Base-by-base conservation (phyloP, 2,329 filamentous ascomycete species). In the Xylaria sp. region DNA sequence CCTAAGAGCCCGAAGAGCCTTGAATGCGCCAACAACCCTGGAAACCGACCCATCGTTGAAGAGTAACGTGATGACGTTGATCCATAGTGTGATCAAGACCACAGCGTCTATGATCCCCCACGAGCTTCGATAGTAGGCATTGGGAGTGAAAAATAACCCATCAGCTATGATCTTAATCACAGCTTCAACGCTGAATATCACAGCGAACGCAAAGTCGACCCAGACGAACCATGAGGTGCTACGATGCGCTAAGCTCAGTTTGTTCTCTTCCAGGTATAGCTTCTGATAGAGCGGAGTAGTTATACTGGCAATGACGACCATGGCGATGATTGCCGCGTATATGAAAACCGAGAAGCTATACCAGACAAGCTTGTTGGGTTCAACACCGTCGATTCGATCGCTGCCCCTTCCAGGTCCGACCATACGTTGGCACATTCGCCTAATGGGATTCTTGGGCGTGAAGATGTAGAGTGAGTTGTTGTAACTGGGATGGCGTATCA, bases 41-140 rank as follows among this genome's bases (percentile, higher is more conserved):
- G 93, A 96, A 57, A 97, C 87, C 58, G 88, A 87, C 48, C 91
- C 91, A 65, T 96, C 89, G 58, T 92, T 87, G 69, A 84, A 83
- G 57, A 99, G 80, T 1, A 93, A 85, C 0, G 92, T 94, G 52
- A 87, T 79, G 54, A 99, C 91, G 69, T 96, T 97, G 71, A 97
- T 88, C 93, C 94, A 97, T 7, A 99, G 83, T 0, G 94, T 97
- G 58, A 96, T 78, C 55, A 99, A 79, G 65, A 99, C 94, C 50
- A 97, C 75, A 0, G 89, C 91, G 71, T 99, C 94, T 65, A 99
- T 97, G 63, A 96, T 87, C 5, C 94, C 95, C 94, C 94, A 99
- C 0, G 92, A 93, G 70, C 93, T 93, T 68, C 94, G 87, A 72
- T 97, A 91, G 72, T 96, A 99, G 2, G 95, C 95, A 74, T 99